Evolutionary conservation across 2,329 filamentous ascomycete genomes (phyloP).

Genomic region (Penicillium rolfsii): DNA sequence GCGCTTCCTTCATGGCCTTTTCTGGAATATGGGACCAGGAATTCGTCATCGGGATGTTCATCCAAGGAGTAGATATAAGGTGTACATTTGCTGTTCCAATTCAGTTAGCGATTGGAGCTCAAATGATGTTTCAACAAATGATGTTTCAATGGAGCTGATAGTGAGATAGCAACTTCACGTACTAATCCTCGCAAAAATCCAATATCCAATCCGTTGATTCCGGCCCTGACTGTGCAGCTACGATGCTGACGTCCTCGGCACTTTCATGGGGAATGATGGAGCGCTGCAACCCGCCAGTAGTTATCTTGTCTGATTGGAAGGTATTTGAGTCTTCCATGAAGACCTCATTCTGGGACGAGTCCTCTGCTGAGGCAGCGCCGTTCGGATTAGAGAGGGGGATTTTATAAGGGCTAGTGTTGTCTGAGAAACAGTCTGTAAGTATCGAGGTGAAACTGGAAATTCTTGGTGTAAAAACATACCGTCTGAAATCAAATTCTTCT

Average conservation of each 20-base stretch:
- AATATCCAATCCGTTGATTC: conserved; percentile 4
- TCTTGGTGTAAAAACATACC: background rate
- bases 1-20: conserved; percentile 66
- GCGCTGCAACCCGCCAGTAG: background rate
- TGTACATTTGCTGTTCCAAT: background rate
- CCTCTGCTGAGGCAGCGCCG: background rate
- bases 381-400: background rate
- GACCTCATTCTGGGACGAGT: background rate
- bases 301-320: background rate
- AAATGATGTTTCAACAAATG: background rate
- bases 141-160: background rate
- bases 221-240: background rate
- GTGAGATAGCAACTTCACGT: background rate
- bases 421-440: background rate
- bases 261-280: background rate
- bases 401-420: conserved; percentile 3
- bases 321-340: background rate
- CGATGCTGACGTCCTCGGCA: conserved; percentile 2
- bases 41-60: conserved; percentile 2
- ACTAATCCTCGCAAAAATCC: conserved; percentile 2
- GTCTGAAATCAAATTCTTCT: background rate
- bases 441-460: background rate
- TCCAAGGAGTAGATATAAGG: conserved; percentile 2
- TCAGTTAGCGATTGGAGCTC: background rate
- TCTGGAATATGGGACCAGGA: conserved; percentile 28